Base-by-base conservation (phyloP, 441 rosid genomes). In the Mallotus japonicus region DNA sequence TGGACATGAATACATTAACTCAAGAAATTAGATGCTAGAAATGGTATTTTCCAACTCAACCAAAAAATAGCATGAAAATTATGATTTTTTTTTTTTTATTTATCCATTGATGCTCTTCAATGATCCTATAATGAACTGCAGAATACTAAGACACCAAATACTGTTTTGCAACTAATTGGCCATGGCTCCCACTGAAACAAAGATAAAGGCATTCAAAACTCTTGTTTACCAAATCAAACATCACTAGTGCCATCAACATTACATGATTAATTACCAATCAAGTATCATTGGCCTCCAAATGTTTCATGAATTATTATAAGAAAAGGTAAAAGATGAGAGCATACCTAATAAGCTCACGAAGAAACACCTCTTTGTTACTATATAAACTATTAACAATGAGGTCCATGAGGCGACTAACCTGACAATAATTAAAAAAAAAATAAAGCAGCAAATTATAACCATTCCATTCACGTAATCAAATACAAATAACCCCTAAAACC, bases 381-480 rank as follows among this genome's bases (percentile, higher is more conserved):
- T 94, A 94, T 79, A 94, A 83, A 85, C 91, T 85, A 83, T 94
- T 90, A 68, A 94, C 99, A 65, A 94, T 94, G 72, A 94, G 92
- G 87, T 94, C 97, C 99, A 94, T 89, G 49, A 94, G 94, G 20
- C 99, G 95, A 73, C 99, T 94, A 74, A 94, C 97, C 99, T 94
- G 90, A 68, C 74, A 69, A 50, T 42, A 22, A n/a, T 14, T 60
- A 28, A 46, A 6, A 70, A 5, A 60, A 6, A n/a, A n/a, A n/a
- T n/a, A n/a, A n/a, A n/a, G 32, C 15, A 57, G 24, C 19, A 56
- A 51, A 37, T 61, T 54, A 57, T 68, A 74, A 34, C 42, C 62
- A 72, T 51, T 61, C 40, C 19, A 64, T 69, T 53, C 32, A 47
- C 15, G 17, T 28, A 64, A 60, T 10, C 9, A 37, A 63, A 80